Conservation (phyloP, 1,284 basidiomycete genomes). For the Tilletia indica region DNA sequence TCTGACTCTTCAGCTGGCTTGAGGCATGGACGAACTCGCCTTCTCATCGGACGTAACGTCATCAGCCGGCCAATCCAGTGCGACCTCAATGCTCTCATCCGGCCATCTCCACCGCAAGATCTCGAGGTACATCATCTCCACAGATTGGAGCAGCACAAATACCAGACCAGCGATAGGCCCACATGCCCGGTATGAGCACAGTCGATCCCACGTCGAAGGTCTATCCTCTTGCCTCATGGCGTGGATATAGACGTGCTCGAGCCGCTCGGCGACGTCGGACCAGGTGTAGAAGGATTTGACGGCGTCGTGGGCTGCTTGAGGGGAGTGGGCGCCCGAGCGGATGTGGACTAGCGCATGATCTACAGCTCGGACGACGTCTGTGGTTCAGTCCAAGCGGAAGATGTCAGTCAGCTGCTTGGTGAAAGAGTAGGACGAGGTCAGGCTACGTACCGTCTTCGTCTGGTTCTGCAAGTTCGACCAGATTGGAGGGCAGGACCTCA, state of each 20-base stretch:
- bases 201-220: conserved; percentile 67
- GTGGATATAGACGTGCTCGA: conserved; percentile 74
- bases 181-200: conserved; percentile 61
- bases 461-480: conserved; percentile 90
- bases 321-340: conserved; percentile 70
- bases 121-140: conserved; percentile 75
- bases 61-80: background rate
- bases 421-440: too few relatives aligned
- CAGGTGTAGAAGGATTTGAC: conserved; percentile 84
- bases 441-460: conserved; percentile 69
- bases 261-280: conserved; percentile 74
- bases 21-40: background rate
- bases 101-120: conserved; percentile 76
- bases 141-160: conserved; percentile 73
- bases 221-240: conserved; percentile 69
- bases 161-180: conserved; percentile 75
- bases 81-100: background rate
- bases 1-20: too few relatives aligned
- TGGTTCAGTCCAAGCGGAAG: too few relatives aligned
- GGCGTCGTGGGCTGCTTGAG: conserved; percentile 71
- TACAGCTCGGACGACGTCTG: conserved; percentile 82
- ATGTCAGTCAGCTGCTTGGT: background rate
- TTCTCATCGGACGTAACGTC: background rate
- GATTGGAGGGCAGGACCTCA: conserved; percentile 85
- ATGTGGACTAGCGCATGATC: conserved; percentile 76